Evolutionary conservation across 345 rosid genomes (phyloP), one percentile per base, ranked within the genome.

Genomic region (Eutrema japonicum): DNA sequence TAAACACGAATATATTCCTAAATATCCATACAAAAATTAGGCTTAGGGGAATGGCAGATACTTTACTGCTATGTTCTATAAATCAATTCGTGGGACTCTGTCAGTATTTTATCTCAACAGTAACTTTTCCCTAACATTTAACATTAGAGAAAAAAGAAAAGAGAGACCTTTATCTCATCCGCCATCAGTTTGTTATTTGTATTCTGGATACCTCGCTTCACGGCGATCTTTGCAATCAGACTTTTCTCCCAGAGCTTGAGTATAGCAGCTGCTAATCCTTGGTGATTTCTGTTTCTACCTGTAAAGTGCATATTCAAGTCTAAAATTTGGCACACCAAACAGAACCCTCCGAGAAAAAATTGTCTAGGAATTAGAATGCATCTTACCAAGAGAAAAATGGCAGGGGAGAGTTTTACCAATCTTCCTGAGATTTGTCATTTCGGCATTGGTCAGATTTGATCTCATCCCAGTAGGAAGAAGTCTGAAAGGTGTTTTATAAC

Each of bases 281-380:
- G 99, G 81, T 96, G 99, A 68, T 89, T 85, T 79, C 98, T 90
- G 78, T 96, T 96, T 79, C 96, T 89, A 71, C 99, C 99, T 96
- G 66, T 55, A 66, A 59, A 63, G 61, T 63, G 66, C 54, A 82
- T 70, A 64, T 69, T 73, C 50, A 76, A 33, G 64, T 36, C 1
- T 12, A 43, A 22, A 77, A 13, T 27, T 70, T 38, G 4, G 49
- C 29, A 64, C 58, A 50, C 10, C 22, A 78, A 77, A 68, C 48
- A 65, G 50, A 64, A 49, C 5, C 69, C 42, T 38, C 66, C 11
- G 37, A 54, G 27, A 67, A 71, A 74, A 45, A 71, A 8, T 52
- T 27, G 77, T 38, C 43, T 61, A 41, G 49, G 11, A 45, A 46
- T 51, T 36, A 32, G 45, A 71, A 58, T 67, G 38, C 48, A 77